Evolutionary conservation across 805 yeast species (phyloP).

Genomic region (Yamadazyma nakazawae): DNA sequence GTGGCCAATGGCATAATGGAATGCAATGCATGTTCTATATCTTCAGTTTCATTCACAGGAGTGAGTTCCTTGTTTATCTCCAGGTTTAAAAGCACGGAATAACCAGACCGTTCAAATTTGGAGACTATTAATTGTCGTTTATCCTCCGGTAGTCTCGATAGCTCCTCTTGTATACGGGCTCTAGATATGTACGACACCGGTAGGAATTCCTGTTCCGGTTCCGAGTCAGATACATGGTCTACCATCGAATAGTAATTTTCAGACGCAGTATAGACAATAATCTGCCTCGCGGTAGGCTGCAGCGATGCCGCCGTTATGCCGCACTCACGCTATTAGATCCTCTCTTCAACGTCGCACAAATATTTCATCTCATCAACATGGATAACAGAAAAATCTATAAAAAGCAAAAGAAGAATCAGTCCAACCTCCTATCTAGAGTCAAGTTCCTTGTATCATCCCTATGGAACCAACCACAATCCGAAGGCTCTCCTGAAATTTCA

Average conservation of each 20-base stretch:
- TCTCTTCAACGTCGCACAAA: not conserved
- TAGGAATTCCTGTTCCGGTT: constrained; percentile 19
- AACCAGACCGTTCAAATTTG: not conserved
- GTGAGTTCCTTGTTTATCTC: not conserved
- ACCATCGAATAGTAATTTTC: not conserved
- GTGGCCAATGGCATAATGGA: constrained; percentile 9
- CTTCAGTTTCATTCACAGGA: constrained; percentile 5
- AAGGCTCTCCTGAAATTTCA: not conserved
- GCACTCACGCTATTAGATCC: not conserved
- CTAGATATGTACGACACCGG: constrained; percentile 7
- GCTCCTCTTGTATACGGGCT: constrained; percentile 1
- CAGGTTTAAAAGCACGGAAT: not conserved
- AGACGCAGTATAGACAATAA: not conserved
- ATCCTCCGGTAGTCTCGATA: not conserved
- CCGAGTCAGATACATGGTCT: constrained; percentile 29
- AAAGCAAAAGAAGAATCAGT: constrained; percentile 3
- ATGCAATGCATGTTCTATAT: constrained; percentile 10
- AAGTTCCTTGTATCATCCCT: constrained; percentile 1
- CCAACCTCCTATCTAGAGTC: constrained; percentile 3
- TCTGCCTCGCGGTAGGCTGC: not conserved
- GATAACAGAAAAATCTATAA: constrained; percentile 16
- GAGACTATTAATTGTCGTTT: not conserved
- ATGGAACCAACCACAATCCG: not conserved
- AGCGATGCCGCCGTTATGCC: not conserved
- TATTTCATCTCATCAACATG: constrained; percentile 8